Conservation (phyloP, 2,329 filamentous ascomycete genomes). For the Myrmaecium sp. region DNA sequence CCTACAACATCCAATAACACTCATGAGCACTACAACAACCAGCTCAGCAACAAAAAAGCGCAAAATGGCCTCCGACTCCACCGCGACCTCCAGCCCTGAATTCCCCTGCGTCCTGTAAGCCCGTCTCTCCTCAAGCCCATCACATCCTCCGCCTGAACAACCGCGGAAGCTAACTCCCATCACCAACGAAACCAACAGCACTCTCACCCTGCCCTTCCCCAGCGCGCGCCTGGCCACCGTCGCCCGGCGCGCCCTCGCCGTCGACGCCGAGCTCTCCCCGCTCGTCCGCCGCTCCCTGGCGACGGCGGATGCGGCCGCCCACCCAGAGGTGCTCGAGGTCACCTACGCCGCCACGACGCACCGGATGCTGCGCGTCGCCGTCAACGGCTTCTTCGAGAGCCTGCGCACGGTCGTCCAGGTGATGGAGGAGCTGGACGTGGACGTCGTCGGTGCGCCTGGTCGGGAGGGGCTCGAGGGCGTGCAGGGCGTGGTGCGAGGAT, state of each 20-base stretch:
- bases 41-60: neutral
- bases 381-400: slow-evolving; percentile 93
- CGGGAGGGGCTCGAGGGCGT: slow-evolving; percentile 35
- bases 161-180: slow-evolving; percentile 1
- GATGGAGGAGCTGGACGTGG: slow-evolving; percentile 78
- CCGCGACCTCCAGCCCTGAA: slow-evolving; percentile 5
- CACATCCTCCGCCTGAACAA: neutral
- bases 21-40: neutral
- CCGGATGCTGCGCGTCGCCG: slow-evolving; percentile 87
- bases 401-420: slow-evolving; percentile 69
- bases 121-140: slow-evolving; percentile 1
- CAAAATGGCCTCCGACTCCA: slow-evolving; percentile 1
- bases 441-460: slow-evolving; percentile 45
- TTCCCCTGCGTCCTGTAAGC: slow-evolving; percentile 25
- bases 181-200: slow-evolving; percentile 29
- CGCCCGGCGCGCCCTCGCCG: slow-evolving; percentile 58
- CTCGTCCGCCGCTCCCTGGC: slow-evolving; percentile 59
- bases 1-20: no score
- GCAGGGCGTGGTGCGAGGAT: slow-evolving; percentile 69
- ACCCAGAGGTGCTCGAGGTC: slow-evolving; percentile 42
- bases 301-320: slow-evolving; percentile 21
- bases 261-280: slow-evolving; percentile 79
- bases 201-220: slow-evolving; percentile 66
- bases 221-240: slow-evolving; percentile 59
- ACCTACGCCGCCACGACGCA: slow-evolving; percentile 82